Evolutionary conservation across 139 green algal species (phyloP), one percentile per base, ranked within the genome.

Genomic region (Chlorella sp.): DNA sequence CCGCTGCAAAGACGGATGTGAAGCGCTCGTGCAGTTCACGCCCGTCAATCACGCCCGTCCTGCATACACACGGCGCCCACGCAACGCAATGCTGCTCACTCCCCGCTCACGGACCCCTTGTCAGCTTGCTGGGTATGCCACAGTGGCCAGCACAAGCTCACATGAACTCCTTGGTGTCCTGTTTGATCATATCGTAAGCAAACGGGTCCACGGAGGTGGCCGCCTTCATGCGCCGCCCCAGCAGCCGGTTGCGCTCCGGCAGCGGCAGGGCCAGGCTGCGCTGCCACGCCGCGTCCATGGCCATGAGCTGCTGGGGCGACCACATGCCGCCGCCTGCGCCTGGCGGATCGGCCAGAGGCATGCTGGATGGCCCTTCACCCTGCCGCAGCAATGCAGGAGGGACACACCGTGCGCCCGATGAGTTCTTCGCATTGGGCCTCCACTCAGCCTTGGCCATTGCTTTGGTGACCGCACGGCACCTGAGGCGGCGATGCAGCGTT

Each of bases 1-100:
- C n/a, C n/a, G n/a, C n/a, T n/a, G 24, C 59, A 62, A 84, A 81
- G 20, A 84, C 72, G 30, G 49, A 6, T 5, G 79, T 71, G 51
- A 81, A 85, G 30, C 79, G 74, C 2, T 85, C 79, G 5, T 64
- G 35, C 31, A 85, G 64, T 75, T 85, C 79, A 0, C 10, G 10
- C 5, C 75, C 67, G 31, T 24, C 27, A 14, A 85, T 85, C 6
- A 33, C 63, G 10, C 79, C 74, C 2, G 50, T 72, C 66, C 79
- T 84, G 71, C 36, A 49, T 35, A 55, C 65, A 71, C 59, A 33
- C 33, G 23, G 34, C 30, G 65, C 20, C 65, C 20, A 59, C 59
- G 33, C 34, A 14, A 5, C 33, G 2, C 32, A n/a, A n/a, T n/a
- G n/a, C n/a, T n/a, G n/a, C n/a, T n/a, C n/a, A n/a, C n/a, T n/a